phyloP scores from a whole-genome alignment of 1,139 yeast species.

The Geotrichum reessii region DNA sequence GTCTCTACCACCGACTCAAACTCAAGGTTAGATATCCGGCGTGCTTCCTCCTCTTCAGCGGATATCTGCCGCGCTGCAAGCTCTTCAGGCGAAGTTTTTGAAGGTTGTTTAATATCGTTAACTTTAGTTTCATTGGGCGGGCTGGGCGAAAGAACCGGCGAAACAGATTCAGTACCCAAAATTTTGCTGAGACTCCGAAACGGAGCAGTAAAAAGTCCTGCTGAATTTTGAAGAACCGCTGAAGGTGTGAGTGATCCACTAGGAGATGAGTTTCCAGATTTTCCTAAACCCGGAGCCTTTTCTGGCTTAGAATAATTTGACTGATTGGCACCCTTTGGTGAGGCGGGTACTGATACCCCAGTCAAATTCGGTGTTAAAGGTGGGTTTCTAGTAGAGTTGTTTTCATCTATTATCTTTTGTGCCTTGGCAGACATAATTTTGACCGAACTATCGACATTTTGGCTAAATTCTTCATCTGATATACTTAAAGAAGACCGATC shows the following conservation, averaged over 20 bases:
- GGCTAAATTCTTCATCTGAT: slow-evolving; percentile 52
- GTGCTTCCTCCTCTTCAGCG: slow-evolving; percentile 37
- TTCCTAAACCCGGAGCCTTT: neutral
- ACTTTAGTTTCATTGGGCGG: neutral
- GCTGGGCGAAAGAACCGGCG: slow-evolving; percentile 11
- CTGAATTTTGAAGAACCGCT: slow-evolving; percentile 35
- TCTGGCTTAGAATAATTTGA: neutral
- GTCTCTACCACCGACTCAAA: slow-evolving; percentile 42
- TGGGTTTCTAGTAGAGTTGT: slow-evolving; percentile 11
- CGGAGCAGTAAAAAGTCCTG: slow-evolving; percentile 37
- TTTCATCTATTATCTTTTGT: slow-evolving; percentile 19
- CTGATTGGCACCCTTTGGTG: neutral
- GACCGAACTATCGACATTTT: slow-evolving; percentile 36
- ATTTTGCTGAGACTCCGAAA: slow-evolving; percentile 32
- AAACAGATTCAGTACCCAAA: slow-evolving; percentile 31
- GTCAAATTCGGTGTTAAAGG: neutral
- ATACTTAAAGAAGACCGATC: slow-evolving; percentile 57
- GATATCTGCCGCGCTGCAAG: slow-evolving; percentile 39
- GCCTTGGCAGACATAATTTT: slow-evolving; percentile 29
- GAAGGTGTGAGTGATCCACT: slow-evolving; percentile 29
- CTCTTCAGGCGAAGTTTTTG: slow-evolving; percentile 30
- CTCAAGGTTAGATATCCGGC: slow-evolving; percentile 38
- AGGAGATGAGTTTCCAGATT: slow-evolving; percentile 7
- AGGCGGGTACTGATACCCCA: neutral
- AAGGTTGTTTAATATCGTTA: neutral